Evolutionary conservation across 2,329 filamentous ascomycete genomes (phyloP), one percentile per base, ranked within the genome.

Genomic region (Colletotrichum lindemuthianum): DNA sequence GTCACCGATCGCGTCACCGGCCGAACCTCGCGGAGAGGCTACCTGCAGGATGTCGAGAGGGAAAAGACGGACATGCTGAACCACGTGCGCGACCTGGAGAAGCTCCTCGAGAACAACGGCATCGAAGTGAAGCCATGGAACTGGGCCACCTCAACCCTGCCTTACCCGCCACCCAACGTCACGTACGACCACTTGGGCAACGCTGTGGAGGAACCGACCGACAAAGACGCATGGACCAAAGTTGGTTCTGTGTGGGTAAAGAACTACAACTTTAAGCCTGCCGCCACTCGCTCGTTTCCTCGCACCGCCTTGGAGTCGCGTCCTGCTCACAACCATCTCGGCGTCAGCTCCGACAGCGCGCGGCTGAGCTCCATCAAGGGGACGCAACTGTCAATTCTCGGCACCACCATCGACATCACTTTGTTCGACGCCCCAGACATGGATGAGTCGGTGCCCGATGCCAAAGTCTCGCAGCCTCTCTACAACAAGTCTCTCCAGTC

Each of bases 1-100:
- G 93, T 93, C 58, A 97, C 93, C 63, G 93, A 97, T 76, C 89
- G 93, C 70, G 92, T 96, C 72, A 94, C 92, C 4, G 92, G 92
- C 63, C 89, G 91, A 67, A 92, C 92, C 54, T 90, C 92, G 65
- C 87, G 89, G 61, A 84, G 93, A 70, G 93, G 93, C 57, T 93
- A 95, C 72, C 83, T 92, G 68, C 90, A 94, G 73, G 86, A 89
- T 70, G 82, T 96, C 60, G 92, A 97, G 76, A 84, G 86, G 65
- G 88, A 93, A 72, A 89, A 90, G 75, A 81, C 78, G n/a, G 84
- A 85, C 69, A 86, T 95, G 79, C 82, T 89, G 68, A 80, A 82
- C 60, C 88, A 89, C 69, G 85, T 95, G 43, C 83, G 84, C 39
- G 86, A 91, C 67, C 83, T 95, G 67, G 88, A 94, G 74, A 82